Evolutionary conservation across 495 filamentous ascomycete species (phyloP).

Genomic region (Chlorociboria aeruginascens): DNA sequence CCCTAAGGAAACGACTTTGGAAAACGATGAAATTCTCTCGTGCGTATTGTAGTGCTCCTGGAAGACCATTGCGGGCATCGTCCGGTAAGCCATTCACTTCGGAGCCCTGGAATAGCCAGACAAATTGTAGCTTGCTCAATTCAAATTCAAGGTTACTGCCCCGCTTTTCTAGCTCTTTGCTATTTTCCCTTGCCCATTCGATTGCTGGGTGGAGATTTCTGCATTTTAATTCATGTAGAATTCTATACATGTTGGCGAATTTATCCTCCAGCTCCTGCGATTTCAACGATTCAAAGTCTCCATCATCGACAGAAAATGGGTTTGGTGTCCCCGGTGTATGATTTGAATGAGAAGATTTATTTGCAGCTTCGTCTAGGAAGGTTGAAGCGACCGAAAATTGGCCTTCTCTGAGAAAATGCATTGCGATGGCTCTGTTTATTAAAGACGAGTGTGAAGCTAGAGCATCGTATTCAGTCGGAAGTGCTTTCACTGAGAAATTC

Average conservation of each 20-base stretch:
- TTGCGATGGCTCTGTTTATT: conserved; percentile 85
- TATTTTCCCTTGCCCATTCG: conserved; percentile 66
- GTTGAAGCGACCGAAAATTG: conserved; percentile 78
- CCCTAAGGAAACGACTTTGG: conserved; percentile 52
- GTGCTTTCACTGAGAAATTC: conserved; percentile 66
- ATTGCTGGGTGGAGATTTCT: conserved; percentile 75
- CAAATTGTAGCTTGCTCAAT: conserved; percentile 72
- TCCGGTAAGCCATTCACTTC: conserved; percentile 32
- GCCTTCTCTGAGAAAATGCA: conserved; percentile 92
- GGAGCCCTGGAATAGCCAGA: conserved; percentile 61
- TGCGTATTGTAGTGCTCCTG: conserved; percentile 63
- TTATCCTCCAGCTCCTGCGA: conserved; percentile 48
- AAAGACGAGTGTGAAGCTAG: conserved; percentile 61
- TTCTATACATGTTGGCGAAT: conserved; percentile 84
- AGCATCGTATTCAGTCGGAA: conserved; percentile 76
- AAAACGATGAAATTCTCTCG: conserved; percentile 53
- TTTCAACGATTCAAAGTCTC: conserved; percentile 9
- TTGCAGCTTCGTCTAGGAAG: conserved; percentile 26
- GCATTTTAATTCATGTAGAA: conserved; percentile 62
- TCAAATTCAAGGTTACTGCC: conserved; percentile 95
- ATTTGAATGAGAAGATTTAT: conserved; percentile 8
- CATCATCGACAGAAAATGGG: conserved; percentile 1
- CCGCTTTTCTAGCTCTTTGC: conserved; percentile 56
- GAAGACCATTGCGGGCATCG: conserved; percentile 31
- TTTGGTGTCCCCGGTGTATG: conserved; percentile 13